Base-by-base conservation (phyloP, 2,329 filamentous ascomycete species). In the Plenodomus tracheiphilus region DNA sequence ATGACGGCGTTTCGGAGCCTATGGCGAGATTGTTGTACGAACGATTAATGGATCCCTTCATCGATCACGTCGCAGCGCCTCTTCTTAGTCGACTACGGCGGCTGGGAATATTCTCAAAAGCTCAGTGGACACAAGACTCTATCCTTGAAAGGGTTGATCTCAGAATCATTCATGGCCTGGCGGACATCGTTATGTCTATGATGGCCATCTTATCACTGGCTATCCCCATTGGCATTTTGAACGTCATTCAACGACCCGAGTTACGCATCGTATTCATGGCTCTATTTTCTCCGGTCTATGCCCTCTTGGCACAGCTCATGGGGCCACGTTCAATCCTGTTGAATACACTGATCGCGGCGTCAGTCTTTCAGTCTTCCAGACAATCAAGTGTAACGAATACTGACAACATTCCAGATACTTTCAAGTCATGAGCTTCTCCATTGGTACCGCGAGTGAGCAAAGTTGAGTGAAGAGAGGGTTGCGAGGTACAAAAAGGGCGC, bases 221-320 rank as follows among this genome's bases (percentile, higher is more conserved):
- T 13, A 39, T 42, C 2, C 39, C 45, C 1, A 52, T 52, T 18
- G 49, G 39, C 15, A 49, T 19, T 11, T 34, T 52, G n/a, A 39
- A 32, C 11, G 20, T 20, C 15, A 30, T 52, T 3, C 1, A 42
- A 10, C 17, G 35, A 13, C 38, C 41, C 4, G 34, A 40, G 18
- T 3, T 28, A 2, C 28, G 46, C 11, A 46, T 52, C 11, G 25
- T 40, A 1, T 22, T 49, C 13, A 43, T 52, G 28, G 37, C 46
- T 6, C 13, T 52, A 8, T 51, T 49, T 25, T 41, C 41, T 28
- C 42, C 44, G 7, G 36, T 40, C 18, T 20, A 40, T 2, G 20
- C 32, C 2, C 36, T 22, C 11, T 44, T 38, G 34, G 46, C 46
- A 49, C 41, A 41, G 21, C 17, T 39, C 5, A 49, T 49, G 46